These are phyloP conservation scores for Xerocomus spinulosus DNA, from an alignment of 768 basidiomycete species.

Conservation along the genomic window DNA sequence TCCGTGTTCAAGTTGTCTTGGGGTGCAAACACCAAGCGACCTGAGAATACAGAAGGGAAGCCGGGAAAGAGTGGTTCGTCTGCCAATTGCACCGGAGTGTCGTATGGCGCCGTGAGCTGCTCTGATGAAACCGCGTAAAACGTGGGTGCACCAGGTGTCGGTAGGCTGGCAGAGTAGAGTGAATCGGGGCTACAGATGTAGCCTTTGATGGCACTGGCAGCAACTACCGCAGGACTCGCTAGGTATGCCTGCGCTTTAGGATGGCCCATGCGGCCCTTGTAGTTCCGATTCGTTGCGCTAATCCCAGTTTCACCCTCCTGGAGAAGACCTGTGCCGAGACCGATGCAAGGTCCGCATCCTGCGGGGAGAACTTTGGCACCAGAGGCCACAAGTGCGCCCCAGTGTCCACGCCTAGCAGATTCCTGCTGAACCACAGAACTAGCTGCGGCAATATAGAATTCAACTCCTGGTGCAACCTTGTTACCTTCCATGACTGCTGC, in stretches of 20 bases:
- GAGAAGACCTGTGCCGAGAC: slow-evolving; percentile 85
- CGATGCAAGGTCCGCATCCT: slow-evolving; percentile 98
- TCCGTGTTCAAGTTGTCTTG: slow-evolving; percentile 99
- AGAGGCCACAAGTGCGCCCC: slow-evolving; percentile 79
- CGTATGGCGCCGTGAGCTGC: slow-evolving; percentile 25
- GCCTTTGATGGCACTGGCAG: slow-evolving; percentile 90
- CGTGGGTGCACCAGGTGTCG: slow-evolving; percentile 47
- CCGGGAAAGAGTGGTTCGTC: slow-evolving; percentile 69
- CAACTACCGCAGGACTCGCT: slow-evolving; percentile 94
- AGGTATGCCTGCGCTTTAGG: slow-evolving; percentile 95
- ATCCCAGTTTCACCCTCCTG: slow-evolving; percentile 96
- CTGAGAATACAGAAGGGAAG: slow-evolving; percentile 81
- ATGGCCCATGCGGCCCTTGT: slow-evolving; percentile 97
- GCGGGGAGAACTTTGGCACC: slow-evolving; percentile 93
- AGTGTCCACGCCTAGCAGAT: slow-evolving; percentile 79
- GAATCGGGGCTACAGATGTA: slow-evolving; percentile 82
- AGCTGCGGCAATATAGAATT: slow-evolving; percentile 97
- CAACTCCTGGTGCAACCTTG: slow-evolving; percentile 81
- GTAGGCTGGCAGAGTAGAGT: slow-evolving; percentile 49
- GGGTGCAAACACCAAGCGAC: slow-evolving; percentile 86
- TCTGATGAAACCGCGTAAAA: slow-evolving; percentile 48
- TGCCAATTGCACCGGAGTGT: slow-evolving; percentile 21
- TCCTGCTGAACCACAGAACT: slow-evolving; percentile 90
- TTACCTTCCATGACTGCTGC: slow-evolving; percentile 84
- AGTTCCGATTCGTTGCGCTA: slow-evolving; percentile 97